These are phyloP conservation scores for Toxicodendron radicans DNA, from an alignment of 345 rosid genomes.

Conservation along the genomic window DNA sequence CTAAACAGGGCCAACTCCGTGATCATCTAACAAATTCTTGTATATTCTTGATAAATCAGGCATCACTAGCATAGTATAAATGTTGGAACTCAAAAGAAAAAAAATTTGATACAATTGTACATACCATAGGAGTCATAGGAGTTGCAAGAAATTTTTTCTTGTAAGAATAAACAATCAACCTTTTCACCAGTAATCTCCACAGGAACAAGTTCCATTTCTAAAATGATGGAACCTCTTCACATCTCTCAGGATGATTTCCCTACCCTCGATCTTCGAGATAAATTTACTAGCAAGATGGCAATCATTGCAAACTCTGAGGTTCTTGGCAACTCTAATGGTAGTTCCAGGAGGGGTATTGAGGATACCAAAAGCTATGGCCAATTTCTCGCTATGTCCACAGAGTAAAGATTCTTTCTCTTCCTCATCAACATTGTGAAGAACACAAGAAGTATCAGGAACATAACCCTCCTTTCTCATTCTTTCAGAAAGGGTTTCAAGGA, in stretches of 20 bases:
- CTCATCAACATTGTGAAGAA: conserved; percentile 74
- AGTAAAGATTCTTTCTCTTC: conserved; percentile 76
- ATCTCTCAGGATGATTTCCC: conserved; percentile 83
- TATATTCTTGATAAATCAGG: too few species aligned
- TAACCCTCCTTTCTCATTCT: conserved; percentile 81
- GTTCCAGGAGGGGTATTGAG: conserved; percentile 71
- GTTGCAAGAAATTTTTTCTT: not conserved
- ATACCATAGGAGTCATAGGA: not conserved
- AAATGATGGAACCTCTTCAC: conserved; percentile 88
- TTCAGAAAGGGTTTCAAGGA: conserved; percentile 56
- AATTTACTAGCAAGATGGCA: conserved; percentile 73
- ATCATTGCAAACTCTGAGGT: conserved; percentile 87
- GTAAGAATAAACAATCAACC: not conserved
- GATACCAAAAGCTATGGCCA: conserved; percentile 82
- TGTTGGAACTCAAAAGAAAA: not conserved
- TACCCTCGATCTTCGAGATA: conserved; percentile 62
- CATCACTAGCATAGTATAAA: too few species aligned
- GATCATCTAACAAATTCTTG: too few species aligned
- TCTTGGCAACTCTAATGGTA: conserved; percentile 78
- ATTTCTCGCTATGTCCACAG: conserved; percentile 90
- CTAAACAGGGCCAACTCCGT: too few species aligned
- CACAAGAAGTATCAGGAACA: conserved; percentile 82
- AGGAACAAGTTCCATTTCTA: conserved; percentile 74
- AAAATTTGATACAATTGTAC: not conserved
- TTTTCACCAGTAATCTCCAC: conserved; percentile 81